phyloP scores from a whole-genome alignment of 2,329 filamentous ascomycete species.

The Ceratocystiopsis brevicomis region DNA sequence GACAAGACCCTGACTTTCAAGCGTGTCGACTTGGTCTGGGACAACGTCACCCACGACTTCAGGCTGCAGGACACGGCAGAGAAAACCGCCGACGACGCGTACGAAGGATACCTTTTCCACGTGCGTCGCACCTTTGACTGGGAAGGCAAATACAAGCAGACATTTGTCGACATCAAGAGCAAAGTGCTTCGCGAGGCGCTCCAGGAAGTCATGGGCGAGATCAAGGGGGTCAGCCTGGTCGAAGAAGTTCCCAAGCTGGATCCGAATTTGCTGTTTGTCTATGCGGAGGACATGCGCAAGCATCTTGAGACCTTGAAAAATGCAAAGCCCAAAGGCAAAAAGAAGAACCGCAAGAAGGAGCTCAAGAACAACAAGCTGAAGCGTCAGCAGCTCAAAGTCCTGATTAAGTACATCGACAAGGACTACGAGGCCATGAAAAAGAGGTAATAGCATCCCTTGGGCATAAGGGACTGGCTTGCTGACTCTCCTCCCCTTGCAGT shows the following conservation, averaged over 20 bases:
- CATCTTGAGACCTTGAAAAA: constrained; percentile 46
- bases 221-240: constrained; percentile 62
- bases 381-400: constrained; percentile 44
- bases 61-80: constrained; percentile 36
- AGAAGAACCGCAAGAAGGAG: constrained; percentile 41
- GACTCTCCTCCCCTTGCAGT: constrained; percentile 18
- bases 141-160: constrained; percentile 59
- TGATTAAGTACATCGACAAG: constrained; percentile 26
- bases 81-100: constrained; percentile 29
- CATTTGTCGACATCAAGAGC: constrained; percentile 70
- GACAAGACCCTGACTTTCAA: constrained; percentile 22
- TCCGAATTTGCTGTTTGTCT: constrained; percentile 54
- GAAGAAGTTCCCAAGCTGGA: constrained; percentile 59
- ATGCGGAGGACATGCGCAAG: constrained; percentile 57
- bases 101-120: constrained; percentile 66
- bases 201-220: constrained; percentile 51
- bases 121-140: constrained; percentile 67
- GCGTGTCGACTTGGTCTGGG: constrained; percentile 36
- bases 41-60: constrained; percentile 28
- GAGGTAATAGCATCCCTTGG: too few species aligned
- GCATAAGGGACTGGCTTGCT: too few species aligned
- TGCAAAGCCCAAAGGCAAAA: constrained; percentile 26
- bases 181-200: constrained; percentile 56
- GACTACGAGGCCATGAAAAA: constrained; percentile 67
- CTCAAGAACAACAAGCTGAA: constrained; percentile 38